These are phyloP conservation scores for Fusarium tanahbumbuense DNA, from an alignment of 2,329 filamentous ascomycete species.

Conservation along the genomic window DNA sequence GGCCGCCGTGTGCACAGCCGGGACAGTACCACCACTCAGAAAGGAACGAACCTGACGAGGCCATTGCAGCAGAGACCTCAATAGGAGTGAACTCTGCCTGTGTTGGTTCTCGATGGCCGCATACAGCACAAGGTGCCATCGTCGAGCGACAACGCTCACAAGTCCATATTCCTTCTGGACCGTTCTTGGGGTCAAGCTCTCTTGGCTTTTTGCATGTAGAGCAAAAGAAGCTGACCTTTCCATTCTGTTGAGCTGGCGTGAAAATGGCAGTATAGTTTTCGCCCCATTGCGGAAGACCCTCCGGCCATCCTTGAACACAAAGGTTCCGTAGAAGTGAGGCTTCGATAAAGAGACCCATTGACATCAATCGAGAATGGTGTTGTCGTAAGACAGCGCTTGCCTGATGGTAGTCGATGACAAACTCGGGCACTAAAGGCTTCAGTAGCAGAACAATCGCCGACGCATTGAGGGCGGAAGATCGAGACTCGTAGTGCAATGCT, in stretches of 20 bases:
- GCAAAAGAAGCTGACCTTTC: slow-evolving; percentile 66
- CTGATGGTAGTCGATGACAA: slow-evolving; percentile 66
- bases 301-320: slow-evolving; percentile 68
- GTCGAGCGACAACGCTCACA: slow-evolving; percentile 66
- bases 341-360: slow-evolving; percentile 69
- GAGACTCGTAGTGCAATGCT: slow-evolving; percentile 67
- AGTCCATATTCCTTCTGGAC: slow-evolving; percentile 63
- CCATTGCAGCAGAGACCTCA: slow-evolving; percentile 47
- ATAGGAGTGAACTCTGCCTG: slow-evolving; percentile 53
- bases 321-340: slow-evolving; percentile 71
- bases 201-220: slow-evolving; percentile 67
- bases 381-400: slow-evolving; percentile 68
- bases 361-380: slow-evolving; percentile 69
- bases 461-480: slow-evolving; percentile 67
- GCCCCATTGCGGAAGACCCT: slow-evolving; percentile 63
- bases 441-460: slow-evolving; percentile 71
- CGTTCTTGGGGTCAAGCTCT: slow-evolving; percentile 61
- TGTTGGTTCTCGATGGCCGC: slow-evolving; percentile 64
- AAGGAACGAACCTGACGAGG: slow-evolving; percentile 45
- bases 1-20: slow-evolving; percentile 71
- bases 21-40: slow-evolving; percentile 72
- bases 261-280: slow-evolving; percentile 67
- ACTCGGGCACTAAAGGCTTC: slow-evolving; percentile 65
- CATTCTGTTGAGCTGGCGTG: slow-evolving; percentile 64
- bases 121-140: slow-evolving; percentile 70